Evolutionary conservation across 106 monocot species (phyloP), one percentile per base, ranked within the genome.

Genomic region (Ottelia alismoides): DNA sequence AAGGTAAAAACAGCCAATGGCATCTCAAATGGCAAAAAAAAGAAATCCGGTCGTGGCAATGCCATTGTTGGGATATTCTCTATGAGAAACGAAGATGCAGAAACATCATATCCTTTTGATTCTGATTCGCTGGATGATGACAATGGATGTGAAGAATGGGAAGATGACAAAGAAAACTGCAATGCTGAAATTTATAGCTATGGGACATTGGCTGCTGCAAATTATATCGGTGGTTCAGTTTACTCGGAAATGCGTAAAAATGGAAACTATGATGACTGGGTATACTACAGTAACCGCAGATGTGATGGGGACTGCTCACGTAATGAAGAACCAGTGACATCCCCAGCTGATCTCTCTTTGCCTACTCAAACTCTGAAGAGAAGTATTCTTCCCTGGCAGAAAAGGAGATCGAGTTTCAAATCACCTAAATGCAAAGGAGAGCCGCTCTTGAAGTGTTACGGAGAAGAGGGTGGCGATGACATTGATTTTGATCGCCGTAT

Each of bases 1-100:
- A 88, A 76, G 73, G 88, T 88, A 11, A 88, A 83, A 70, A 70
- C 79, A 76, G 10, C 63, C 76, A 16, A 67, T 88, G 16, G 73
- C 88, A 2, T 64, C 58, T 45, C 58, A 60, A 3, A 75, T 66
- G 35, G 52, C 79, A n/a, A n/a, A 0, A 79, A 70, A 43, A 83
- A 71, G 47, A 67, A 53, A 45, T 30, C 40, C 51, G 49, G 47
- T 17, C 77, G 72, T 35, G 87, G 75, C 30, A 74, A 74, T 29
- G 69, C 70, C 17, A 87, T 76, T 49, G 85, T 77, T 35, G 81
- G 74, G 3, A 72, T 62, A 22, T 74, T 64, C 50, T 76, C 72
- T 60, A 50, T 55, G 55, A 56, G 49, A 48, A 80, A 74, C 46
- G 85, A 80, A 21, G 80, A 80, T 51, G 67, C 48, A 14, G 79